These are phyloP conservation scores for Groenewaldozyma tartarivorans DNA, from an alignment of 805 yeast genomes.

Conservation along the genomic window DNA sequence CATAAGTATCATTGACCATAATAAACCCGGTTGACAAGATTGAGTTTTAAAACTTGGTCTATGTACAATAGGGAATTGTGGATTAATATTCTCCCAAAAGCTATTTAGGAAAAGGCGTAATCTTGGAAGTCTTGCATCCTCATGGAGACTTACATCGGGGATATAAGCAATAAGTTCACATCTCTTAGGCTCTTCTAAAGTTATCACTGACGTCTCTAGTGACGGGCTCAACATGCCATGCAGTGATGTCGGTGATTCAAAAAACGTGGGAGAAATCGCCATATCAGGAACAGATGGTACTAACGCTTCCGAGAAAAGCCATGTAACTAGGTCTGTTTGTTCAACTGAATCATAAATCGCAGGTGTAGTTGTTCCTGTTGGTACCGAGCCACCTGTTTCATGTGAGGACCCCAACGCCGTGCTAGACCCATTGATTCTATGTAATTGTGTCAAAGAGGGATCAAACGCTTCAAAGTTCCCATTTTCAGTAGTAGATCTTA, in stretches of 20 bases:
- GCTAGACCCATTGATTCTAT: not conserved
- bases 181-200: constrained; percentile 25
- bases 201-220: constrained; percentile 27
- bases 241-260: constrained; percentile 33
- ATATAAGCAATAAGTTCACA: constrained; percentile 17
- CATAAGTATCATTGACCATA: constrained; percentile 45
- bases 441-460: not conserved
- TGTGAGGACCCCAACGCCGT: too few species aligned
- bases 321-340: constrained; percentile 24
- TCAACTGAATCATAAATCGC: not conserved
- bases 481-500: too few species aligned
- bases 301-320: constrained; percentile 30
- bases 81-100: constrained; percentile 54
- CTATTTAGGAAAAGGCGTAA: constrained; percentile 21
- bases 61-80: constrained; percentile 51
- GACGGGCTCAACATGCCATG: constrained; percentile 31
- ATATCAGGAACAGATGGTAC: constrained; percentile 21
- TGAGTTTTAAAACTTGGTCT: constrained; percentile 47
- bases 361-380: not conserved
- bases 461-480: not conserved
- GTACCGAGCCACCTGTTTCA: not conserved
- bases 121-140: constrained; percentile 26
- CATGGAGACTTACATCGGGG: constrained; percentile 28
- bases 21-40: constrained; percentile 38
- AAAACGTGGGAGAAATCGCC: constrained; percentile 19